These are phyloP conservation scores for Plasmodium gaboni DNA, from an alignment of 169 alveolate species.

Conservation along the genomic window DNA sequence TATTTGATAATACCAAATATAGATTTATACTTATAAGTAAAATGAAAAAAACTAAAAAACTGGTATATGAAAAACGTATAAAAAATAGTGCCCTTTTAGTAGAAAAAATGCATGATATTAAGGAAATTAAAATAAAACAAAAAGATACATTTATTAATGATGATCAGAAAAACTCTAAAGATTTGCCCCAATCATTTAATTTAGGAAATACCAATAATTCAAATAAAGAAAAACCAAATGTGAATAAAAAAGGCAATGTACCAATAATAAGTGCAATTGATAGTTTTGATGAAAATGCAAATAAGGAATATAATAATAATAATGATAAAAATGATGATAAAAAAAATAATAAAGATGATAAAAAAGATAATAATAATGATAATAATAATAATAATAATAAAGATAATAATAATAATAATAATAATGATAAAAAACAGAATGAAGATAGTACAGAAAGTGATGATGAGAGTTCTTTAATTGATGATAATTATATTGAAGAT, in stretches of 20 bases:
- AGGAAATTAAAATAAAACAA: not conserved
- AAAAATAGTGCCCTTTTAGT: not conserved
- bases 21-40: conserved; percentile 4
- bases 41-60: not conserved
- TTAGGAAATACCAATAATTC: no score
- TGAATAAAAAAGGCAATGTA: no score
- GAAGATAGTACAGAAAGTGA: conserved; percentile 15
- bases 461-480: not conserved
- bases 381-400: not conserved
- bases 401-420: not conserved
- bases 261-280: not conserved
- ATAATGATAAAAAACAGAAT: not conserved
- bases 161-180: not conserved
- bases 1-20: not conserved
- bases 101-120: not conserved
- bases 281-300: not conserved
- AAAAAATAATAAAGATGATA: not conserved
- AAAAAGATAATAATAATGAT: not conserved
- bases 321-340: conserved; percentile 4
- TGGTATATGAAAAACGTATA: not conserved
- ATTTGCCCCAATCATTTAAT: no score
- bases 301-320: not conserved
- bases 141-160: not conserved
- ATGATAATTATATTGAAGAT: not conserved
- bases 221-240: no score